phyloP scores from a whole-genome alignment of 176 grass and related monocot genomes.

The Zea luxurians region DNA sequence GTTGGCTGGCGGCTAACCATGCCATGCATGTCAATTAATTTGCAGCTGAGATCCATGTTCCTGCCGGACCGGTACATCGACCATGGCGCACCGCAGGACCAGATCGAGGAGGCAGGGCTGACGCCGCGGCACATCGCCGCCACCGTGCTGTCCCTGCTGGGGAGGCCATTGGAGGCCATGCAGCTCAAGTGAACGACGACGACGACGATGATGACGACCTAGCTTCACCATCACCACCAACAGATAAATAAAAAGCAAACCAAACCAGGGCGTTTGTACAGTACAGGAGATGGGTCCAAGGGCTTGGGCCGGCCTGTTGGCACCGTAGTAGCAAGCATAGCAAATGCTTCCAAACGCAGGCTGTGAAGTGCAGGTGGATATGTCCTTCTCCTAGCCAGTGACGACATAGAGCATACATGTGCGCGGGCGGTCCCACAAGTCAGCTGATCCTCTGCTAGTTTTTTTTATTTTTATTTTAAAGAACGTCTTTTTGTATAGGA shows the following conservation, averaged over 20 bases:
- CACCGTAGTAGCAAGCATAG: neutral
- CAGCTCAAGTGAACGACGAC: conserved; percentile 45
- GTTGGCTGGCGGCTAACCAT: too few species aligned
- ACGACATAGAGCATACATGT: neutral
- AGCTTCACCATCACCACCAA: neutral
- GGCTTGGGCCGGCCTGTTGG: neutral
- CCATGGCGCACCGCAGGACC: conserved; percentile 74
- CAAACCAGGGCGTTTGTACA: too few species aligned
- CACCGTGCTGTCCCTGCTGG: conserved; percentile 77
- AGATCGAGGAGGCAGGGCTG: conserved; percentile 84
- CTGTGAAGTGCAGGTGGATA: neutral
- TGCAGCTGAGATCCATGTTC: conserved; percentile 95
- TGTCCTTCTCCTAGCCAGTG: neutral
- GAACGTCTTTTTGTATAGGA: conserved; percentile 7
- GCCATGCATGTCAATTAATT: too few species aligned
- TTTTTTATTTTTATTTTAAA: neutral
- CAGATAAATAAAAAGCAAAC: neutral
- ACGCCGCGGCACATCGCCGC: conserved; percentile 72
- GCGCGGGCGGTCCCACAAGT: neutral
- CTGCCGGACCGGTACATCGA: conserved; percentile 88
- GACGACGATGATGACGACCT: neutral
- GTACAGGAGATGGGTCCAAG: too few species aligned
- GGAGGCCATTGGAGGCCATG: conserved; percentile 71
- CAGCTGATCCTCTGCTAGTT: neutral
- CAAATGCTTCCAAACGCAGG: conserved; percentile 28